Base-by-base conservation (phyloP, 139 green algal genomes). In the Desmodesmus armatus region DNA sequence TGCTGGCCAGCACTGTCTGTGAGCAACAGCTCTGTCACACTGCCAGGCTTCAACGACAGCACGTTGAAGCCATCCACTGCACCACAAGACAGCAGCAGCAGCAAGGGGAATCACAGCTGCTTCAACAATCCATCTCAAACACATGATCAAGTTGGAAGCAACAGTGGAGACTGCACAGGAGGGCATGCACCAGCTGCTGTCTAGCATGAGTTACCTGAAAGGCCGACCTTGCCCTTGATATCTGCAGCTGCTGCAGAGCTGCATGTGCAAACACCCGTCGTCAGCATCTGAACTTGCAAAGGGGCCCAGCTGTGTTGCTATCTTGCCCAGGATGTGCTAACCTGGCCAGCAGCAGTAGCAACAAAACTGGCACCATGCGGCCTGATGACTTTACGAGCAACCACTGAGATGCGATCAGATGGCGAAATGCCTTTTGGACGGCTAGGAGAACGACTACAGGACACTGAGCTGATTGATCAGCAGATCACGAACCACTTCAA, bases 1-100 rank as follows among this genome's bases (percentile, higher is more conserved):
- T 88, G 44, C 58, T 89, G 67, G 0, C 88, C 88, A 5, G 31
- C 41, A 1, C 63, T 47, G 39, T 69, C 86, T 23, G 73, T 79
- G 0, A 92, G 82, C 40, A 71, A 39, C 60, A 88, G 62, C 62
- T 76, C 63, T 47, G 63, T 84, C 2, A 63, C 78, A 11, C 3
- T 77, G 27, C 78, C 78, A 11, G 78, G 62, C 78, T 77, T 84
- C 7, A 77, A 43, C 2, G 78, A 39, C 25, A 84, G 25, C 5
- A 77, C 21, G 62, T 76, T 84, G 31, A 84, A 31, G 17, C 63
- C 63, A 41, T 84, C 78, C 11, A 84, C 78, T 63, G 47, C 73
- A 39, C 27, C 1, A 15, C 66, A 49, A 11, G 11, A 5, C 27
- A 39, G 66, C 5, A 77, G 40, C 69, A 77, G 40, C 0, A 58